Evolutionary conservation across 2,329 filamentous ascomycete species (phyloP).

Genomic region (Berkeleyomyces basicola): DNA sequence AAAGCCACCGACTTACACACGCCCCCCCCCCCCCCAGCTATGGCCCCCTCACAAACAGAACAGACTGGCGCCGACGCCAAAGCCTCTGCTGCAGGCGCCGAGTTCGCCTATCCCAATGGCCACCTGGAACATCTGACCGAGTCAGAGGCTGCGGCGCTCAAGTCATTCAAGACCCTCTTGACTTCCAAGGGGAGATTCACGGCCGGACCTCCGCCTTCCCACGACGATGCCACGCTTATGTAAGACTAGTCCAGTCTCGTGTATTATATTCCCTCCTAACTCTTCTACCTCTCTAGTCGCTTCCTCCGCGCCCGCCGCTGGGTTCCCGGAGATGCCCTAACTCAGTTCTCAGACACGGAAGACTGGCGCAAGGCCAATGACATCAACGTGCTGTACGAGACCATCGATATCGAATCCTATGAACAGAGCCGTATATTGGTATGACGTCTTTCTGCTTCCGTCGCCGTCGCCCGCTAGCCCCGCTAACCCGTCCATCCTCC

Average conservation of each 20-base stretch:
- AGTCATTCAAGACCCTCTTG: slow-evolving; percentile 54
- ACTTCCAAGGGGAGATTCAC: slow-evolving; percentile 48
- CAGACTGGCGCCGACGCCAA: slow-evolving; percentile 5
- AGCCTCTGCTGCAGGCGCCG: slow-evolving; percentile 17
- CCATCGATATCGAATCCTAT: slow-evolving; percentile 71
- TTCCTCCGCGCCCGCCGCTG: slow-evolving; percentile 78
- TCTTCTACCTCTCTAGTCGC: slow-evolving; percentile 36
- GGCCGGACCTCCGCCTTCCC: slow-evolving; percentile 39
- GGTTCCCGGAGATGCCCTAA: slow-evolving; percentile 57
- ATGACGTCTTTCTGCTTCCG: slow-evolving; percentile 17
- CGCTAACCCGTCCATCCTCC: background rate
- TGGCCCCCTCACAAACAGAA: slow-evolving; percentile 1
- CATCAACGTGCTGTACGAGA: slow-evolving; percentile 64
- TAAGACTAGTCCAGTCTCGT: slow-evolving; percentile 23
- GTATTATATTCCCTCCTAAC: background rate
- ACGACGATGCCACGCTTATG: slow-evolving; percentile 60
- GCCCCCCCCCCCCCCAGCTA: background rate
- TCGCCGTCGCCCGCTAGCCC: background rate
- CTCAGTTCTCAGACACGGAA: slow-evolving; percentile 77
- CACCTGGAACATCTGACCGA: slow-evolving; percentile 62
- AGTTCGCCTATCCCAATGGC: slow-evolving; percentile 50
- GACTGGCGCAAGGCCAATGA: slow-evolving; percentile 70
- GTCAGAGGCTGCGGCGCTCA: slow-evolving; percentile 49
- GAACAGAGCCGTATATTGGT: slow-evolving; percentile 66
- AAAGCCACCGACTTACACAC: background rate